phyloP scores from a whole-genome alignment of 2,329 filamentous ascomycete genomes.

The Lasiodiplodia sp. region DNA sequence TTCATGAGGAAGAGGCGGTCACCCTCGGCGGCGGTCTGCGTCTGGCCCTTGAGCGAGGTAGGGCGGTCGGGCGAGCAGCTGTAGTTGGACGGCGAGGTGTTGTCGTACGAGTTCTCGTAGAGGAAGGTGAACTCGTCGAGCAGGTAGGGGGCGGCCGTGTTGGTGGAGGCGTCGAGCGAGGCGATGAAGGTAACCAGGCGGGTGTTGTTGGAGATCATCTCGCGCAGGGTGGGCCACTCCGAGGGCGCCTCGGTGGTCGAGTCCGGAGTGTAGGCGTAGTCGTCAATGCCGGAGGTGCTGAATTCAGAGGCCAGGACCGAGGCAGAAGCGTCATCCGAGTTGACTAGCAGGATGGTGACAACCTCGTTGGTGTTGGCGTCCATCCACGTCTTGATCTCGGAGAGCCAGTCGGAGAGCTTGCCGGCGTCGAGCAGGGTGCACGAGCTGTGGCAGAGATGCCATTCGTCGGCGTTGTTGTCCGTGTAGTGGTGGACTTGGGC shows the following conservation, averaged over 20 bases:
- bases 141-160: constrained; percentile 57
- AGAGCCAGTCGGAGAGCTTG: constrained; percentile 66
- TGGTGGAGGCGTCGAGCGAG: constrained; percentile 43
- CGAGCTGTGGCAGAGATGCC: constrained; percentile 71
- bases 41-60: constrained; percentile 53
- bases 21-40: constrained; percentile 58
- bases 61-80: constrained; percentile 74
- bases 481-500: constrained; percentile 69
- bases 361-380: constrained; percentile 73
- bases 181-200: constrained; percentile 72
- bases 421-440: constrained; percentile 73
- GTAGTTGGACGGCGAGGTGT: constrained; percentile 67
- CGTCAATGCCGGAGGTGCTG: constrained; percentile 59
- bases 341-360: constrained; percentile 73
- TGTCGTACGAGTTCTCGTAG: constrained; percentile 74
- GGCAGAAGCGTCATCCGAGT: constrained; percentile 65
- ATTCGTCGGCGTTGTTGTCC: constrained; percentile 42
- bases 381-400: constrained; percentile 69
- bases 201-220: constrained; percentile 67
- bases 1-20: constrained; percentile 73
- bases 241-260: constrained; percentile 51
- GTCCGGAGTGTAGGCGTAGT: constrained; percentile 58
- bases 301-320: constrained; percentile 58
- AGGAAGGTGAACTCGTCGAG: constrained; percentile 67
- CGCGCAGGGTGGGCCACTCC: constrained; percentile 71